Conservation (phyloP, 1,284 basidiomycete genomes). For the Fomitopsis pinicola region DNA sequence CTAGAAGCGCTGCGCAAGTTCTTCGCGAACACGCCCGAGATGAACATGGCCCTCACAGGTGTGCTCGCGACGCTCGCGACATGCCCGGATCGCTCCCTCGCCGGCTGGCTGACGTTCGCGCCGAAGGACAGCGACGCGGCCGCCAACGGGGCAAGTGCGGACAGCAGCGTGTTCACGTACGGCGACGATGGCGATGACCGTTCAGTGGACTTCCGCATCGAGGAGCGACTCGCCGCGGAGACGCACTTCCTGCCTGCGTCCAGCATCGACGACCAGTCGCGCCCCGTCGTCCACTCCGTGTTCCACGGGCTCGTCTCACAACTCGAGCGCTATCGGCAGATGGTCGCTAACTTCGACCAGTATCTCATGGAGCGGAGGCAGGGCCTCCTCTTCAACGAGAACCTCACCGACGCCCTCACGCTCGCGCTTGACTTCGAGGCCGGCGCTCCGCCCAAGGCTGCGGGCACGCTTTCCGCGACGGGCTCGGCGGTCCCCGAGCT, state of each 20-base stretch:
- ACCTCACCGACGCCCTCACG: slow-evolving; percentile 85
- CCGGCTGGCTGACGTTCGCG: slow-evolving; percentile 83
- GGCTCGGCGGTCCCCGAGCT: slow-evolving; percentile 18
- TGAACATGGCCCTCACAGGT: slow-evolving; percentile 87
- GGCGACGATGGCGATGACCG: slow-evolving; percentile 66
- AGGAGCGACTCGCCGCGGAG: slow-evolving; percentile 59
- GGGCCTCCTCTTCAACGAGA: slow-evolving; percentile 90
- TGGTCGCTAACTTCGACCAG: slow-evolving; percentile 79
- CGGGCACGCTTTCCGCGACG: slow-evolving; percentile 20
- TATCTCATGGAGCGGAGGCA: slow-evolving; percentile 83
- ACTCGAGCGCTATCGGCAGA: slow-evolving; percentile 72
- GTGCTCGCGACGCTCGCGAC: slow-evolving; percentile 74
- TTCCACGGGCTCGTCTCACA: slow-evolving; percentile 76
- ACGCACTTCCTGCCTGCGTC: slow-evolving; percentile 57
- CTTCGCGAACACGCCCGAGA: slow-evolving; percentile 82
- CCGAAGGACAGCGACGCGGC: slow-evolving; percentile 31
- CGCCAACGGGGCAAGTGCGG: slow-evolving; percentile 16
- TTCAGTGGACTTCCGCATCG: slow-evolving; percentile 72
- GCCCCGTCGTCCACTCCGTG: slow-evolving; percentile 77
- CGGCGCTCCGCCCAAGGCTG: slow-evolving; percentile 11
- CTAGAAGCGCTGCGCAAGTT: slow-evolving; percentile 73
- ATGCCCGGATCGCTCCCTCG: slow-evolving; percentile 82
- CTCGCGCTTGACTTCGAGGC: slow-evolving; percentile 58
- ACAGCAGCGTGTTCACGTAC: slow-evolving; percentile 12
- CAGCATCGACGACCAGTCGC: slow-evolving; percentile 63